Percentiles rank a stretch among this genome's conserved stretches.
Evolutionary conservation across 768 basidiomycete genomes (phyloP).

Genomic region (Gloeophyllum trabeum): DNA sequence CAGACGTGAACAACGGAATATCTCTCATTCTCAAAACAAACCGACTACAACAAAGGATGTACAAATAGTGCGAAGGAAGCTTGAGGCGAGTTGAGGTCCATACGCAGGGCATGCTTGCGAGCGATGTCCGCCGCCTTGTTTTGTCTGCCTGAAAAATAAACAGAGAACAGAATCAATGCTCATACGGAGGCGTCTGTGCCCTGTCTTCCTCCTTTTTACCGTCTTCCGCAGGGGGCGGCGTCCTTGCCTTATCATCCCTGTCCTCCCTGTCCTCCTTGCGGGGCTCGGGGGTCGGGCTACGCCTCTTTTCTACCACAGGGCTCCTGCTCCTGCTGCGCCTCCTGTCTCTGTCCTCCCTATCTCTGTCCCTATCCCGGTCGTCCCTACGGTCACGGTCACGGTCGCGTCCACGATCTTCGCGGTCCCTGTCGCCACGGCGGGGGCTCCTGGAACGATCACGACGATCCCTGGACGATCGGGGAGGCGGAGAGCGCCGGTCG

Average conservation of each 20-base stretch:
- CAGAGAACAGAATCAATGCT: too few relatives aligned
- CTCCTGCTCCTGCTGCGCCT: constrained; percentile 5
- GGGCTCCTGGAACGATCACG: constrained; percentile 26
- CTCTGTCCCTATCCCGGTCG: constrained; percentile 27
- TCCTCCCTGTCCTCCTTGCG: constrained; percentile 10
- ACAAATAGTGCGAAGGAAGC: too few relatives aligned
- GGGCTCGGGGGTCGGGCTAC: not conserved
- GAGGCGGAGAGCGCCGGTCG: constrained; percentile 42
- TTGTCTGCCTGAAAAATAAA: too few relatives aligned
- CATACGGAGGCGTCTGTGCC: constrained; percentile 51
- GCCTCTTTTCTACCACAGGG: constrained; percentile 6
- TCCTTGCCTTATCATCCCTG: constrained; percentile 30
- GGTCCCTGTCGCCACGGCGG: constrained; percentile 8
- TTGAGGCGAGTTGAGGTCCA: too few relatives aligned
- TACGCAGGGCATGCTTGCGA: too few relatives aligned
- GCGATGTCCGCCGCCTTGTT: too few relatives aligned
- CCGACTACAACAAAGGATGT: too few relatives aligned
- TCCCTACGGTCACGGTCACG: constrained; percentile 25
- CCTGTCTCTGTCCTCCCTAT: constrained; percentile 18
- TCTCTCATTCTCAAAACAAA: too few relatives aligned
- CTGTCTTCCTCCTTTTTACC: constrained; percentile 36
- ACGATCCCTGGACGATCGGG: constrained; percentile 20
- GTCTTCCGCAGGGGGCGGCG: constrained; percentile 36
- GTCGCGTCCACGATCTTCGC: constrained; percentile 16
- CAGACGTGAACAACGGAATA: too few relatives aligned